Evolutionary conservation across 108 stramenopile genomes (phyloP).

Genomic region (Cyclotella baltica): DNA sequence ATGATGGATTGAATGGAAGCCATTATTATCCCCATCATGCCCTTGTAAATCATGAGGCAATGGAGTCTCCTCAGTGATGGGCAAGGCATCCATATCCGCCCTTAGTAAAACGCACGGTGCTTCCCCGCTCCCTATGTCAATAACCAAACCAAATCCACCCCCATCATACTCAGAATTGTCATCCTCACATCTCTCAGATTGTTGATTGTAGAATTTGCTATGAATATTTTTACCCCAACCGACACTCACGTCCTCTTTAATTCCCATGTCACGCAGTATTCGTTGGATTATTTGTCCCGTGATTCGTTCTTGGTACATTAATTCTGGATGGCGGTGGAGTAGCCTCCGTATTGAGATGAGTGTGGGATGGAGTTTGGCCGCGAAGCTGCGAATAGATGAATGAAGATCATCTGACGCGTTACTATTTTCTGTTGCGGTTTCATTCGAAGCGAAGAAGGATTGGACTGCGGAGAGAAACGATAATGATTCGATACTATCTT

Average conservation of each 20-base stretch:
- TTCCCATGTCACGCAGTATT: constrained; percentile 61
- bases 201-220: constrained; percentile 46
- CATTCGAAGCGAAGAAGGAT: constrained; percentile 19
- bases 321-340: constrained; percentile 80
- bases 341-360: constrained; percentile 63
- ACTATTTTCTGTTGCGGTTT: not conserved
- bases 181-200: not conserved
- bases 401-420: constrained; percentile 19
- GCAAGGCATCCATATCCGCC: constrained; percentile 96
- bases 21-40: not conserved
- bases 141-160: constrained; percentile 85
- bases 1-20: constrained; percentile 50
- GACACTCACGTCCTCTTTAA: constrained; percentile 54
- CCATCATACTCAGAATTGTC: constrained; percentile 25
- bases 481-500: not conserved
- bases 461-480: constrained; percentile 13
- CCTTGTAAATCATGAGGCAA: constrained; percentile 23
- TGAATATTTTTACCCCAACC: constrained; percentile 82
- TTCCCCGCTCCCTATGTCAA: constrained; percentile 79
- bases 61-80: constrained; percentile 79
- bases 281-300: constrained; percentile 72
- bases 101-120: constrained; percentile 83
- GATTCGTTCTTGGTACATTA: constrained; percentile 77
- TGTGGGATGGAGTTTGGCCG: constrained; percentile 52
- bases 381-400: constrained; percentile 37